These are phyloP conservation scores for Microbotryomycetes sp. DNA, from an alignment of 1,284 basidiomycete genomes.

Conservation along the genomic window DNA sequence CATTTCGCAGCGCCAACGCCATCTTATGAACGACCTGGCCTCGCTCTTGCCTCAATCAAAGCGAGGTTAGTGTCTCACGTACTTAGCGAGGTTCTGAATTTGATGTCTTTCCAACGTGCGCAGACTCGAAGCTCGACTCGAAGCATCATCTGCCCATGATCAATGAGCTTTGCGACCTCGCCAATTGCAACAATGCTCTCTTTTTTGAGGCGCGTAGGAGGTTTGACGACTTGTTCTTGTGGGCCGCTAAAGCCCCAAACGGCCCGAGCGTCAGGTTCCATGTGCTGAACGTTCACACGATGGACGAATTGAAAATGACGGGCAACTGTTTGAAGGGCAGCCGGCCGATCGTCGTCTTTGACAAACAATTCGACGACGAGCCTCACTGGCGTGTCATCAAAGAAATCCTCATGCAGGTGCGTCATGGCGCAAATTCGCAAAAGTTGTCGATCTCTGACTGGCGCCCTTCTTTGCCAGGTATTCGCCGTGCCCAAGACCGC, in stretches of 20 bases:
- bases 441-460: too few relatives aligned
- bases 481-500: slow-evolving; percentile 89
- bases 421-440: too few relatives aligned
- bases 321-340: slow-evolving; percentile 97
- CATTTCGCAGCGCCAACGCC: slow-evolving; percentile 91
- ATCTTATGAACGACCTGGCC: slow-evolving; percentile 93
- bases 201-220: slow-evolving; percentile 96
- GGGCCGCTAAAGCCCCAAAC: slow-evolving; percentile 95
- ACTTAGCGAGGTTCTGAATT: too few relatives aligned
- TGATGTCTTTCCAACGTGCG: background rate
- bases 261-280: slow-evolving; percentile 96
- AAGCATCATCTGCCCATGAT: slow-evolving; percentile 90
- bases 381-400: slow-evolving; percentile 86
- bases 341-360: slow-evolving; percentile 86
- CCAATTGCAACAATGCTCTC: slow-evolving; percentile 95
- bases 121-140: slow-evolving; percentile 93
- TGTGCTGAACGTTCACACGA: slow-evolving; percentile 97
- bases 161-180: slow-evolving; percentile 93
- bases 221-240: slow-evolving; percentile 85
- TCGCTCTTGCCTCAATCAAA: slow-evolving; percentile 88
- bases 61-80: slow-evolving; percentile 61
- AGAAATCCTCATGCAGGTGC: slow-evolving; percentile 91
- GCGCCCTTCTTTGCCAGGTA: too few relatives aligned
- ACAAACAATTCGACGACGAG: slow-evolving; percentile 78
- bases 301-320: slow-evolving; percentile 99